Conservation (phyloP, 1,284 basidiomycete genomes). For the Cyathus olla region DNA sequence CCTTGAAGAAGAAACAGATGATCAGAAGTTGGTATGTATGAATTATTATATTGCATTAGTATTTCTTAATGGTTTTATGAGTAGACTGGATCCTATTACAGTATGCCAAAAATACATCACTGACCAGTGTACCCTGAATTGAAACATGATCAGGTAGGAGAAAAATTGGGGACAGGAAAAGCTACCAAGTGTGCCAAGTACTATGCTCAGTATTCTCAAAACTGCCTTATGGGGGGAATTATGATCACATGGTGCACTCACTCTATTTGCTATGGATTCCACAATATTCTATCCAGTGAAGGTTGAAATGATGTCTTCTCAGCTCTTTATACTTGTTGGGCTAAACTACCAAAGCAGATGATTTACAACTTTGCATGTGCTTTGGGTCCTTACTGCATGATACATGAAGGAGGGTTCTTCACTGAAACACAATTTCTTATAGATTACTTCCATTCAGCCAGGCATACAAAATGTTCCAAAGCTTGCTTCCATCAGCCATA, state of each 20-base stretch:
- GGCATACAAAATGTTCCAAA: too few relatives aligned
- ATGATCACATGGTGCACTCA: constrained; percentile 48
- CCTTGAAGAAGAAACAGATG: too few relatives aligned
- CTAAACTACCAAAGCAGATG: constrained; percentile 36
- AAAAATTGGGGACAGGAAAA: constrained; percentile 10
- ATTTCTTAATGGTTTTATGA: background rate
- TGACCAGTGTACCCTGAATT: too few relatives aligned
- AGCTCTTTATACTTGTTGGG: constrained; percentile 43
- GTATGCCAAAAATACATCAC: constrained; percentile 28
- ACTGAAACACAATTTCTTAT: constrained; percentile 39
- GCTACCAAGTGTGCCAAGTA: constrained; percentile 43
- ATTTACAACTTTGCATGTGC: too few relatives aligned
- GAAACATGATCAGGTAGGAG: constrained; percentile 19
- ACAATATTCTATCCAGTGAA: too few relatives aligned
- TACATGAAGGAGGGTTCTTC: constrained; percentile 39
- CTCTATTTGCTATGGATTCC: constrained; percentile 52
- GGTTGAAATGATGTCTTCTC: constrained; percentile 52
- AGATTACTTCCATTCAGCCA: too few relatives aligned
- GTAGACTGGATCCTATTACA: constrained; percentile 36
- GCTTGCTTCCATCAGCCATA: too few relatives aligned
- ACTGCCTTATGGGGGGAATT: constrained; percentile 40
- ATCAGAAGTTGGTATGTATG: too few relatives aligned
- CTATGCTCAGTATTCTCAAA: constrained; percentile 41
- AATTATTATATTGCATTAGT: background rate
- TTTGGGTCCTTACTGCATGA: constrained; percentile 44